Percentiles rank a stretch among this genome's conserved stretches.
Evolutionary conservation across 352 stramenopile species (phyloP).

Genomic region (Globisporangium carolinianum): DNA sequence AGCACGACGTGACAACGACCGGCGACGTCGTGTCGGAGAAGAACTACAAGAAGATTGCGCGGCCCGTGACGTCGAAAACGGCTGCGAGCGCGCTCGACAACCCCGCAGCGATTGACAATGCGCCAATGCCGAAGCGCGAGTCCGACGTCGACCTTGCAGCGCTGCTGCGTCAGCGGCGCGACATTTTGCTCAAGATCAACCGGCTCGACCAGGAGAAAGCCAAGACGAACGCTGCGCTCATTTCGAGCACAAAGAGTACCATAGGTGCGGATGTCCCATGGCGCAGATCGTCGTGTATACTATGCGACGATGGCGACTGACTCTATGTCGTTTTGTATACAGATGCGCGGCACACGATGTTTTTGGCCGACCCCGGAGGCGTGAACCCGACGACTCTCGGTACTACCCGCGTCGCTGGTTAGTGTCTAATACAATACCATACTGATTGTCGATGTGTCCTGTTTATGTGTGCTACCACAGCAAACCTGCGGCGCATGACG

Average conservation of each 20-base stretch:
- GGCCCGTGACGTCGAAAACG: constrained; percentile 60
- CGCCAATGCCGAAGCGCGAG: constrained; percentile 41
- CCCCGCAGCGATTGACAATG: constrained; percentile 50
- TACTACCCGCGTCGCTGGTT: constrained; percentile 18
- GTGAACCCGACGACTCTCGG: constrained; percentile 23
- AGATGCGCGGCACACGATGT: constrained; percentile 44
- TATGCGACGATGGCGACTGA: background rate
- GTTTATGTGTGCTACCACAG: constrained; percentile 8
- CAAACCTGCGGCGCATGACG: constrained; percentile 54
- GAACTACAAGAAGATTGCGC: constrained; percentile 80
- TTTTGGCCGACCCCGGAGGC: constrained; percentile 23
- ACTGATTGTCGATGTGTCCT: background rate
- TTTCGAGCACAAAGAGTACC: constrained; percentile 18
- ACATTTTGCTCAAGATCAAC: constrained; percentile 68
- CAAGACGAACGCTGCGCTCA: constrained; percentile 25
- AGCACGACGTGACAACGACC: constrained; percentile 74
- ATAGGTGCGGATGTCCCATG: constrained; percentile 26
- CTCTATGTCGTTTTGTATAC: background rate
- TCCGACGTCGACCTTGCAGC: constrained; percentile 77
- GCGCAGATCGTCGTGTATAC: no score
- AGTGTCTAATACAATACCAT: constrained; percentile 14
- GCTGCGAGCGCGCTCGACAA: constrained; percentile 78
- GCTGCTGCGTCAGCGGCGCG: constrained; percentile 62
- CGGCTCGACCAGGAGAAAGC: constrained; percentile 53
- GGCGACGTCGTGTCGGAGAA: constrained; percentile 61